Percentiles rank a stretch among this genome's conserved stretches.
Conservation (phyloP, 2,329 filamentous ascomycete species). For the Leptographium wingfieldii region DNA sequence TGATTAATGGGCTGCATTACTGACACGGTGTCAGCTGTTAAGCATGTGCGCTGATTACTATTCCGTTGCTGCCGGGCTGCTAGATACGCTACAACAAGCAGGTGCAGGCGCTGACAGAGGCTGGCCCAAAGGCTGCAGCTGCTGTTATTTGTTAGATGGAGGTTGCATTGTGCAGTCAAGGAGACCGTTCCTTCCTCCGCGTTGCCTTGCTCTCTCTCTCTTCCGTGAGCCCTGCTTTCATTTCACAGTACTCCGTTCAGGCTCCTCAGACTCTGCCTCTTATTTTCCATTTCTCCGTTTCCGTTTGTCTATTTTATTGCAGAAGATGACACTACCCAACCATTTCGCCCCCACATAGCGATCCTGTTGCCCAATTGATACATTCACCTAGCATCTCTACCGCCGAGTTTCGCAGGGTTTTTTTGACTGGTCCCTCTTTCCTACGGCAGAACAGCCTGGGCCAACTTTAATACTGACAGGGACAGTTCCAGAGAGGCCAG, state of each 20-base stretch:
- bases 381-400: neutral
- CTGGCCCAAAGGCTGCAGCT: neutral
- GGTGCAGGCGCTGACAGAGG: neutral
- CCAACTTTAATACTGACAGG: neutral
- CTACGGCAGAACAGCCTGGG: neutral
- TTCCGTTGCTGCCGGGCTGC: neutral
- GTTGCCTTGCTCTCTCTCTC: neutral
- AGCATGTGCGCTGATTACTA: neutral
- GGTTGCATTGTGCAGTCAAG: neutral
- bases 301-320: neutral
- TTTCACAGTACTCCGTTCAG: neutral
- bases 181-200: neutral
- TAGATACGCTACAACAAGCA: neutral
- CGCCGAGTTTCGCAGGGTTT: neutral
- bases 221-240: neutral
- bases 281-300: neutral
- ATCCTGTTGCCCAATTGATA: neutral
- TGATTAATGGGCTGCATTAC: neutral
- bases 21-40: neutral
- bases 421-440: neutral
- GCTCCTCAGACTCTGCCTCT: neutral
- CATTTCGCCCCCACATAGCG: neutral
- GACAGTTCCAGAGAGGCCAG: neutral
- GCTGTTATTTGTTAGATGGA: neutral
- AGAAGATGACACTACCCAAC: neutral